A percentile compares a stretch with the other conserved stretches of the same genome.
Evolutionary conservation across 495 filamentous ascomycete species (phyloP).

Genomic region (Lasiosphaeria ovina): DNA sequence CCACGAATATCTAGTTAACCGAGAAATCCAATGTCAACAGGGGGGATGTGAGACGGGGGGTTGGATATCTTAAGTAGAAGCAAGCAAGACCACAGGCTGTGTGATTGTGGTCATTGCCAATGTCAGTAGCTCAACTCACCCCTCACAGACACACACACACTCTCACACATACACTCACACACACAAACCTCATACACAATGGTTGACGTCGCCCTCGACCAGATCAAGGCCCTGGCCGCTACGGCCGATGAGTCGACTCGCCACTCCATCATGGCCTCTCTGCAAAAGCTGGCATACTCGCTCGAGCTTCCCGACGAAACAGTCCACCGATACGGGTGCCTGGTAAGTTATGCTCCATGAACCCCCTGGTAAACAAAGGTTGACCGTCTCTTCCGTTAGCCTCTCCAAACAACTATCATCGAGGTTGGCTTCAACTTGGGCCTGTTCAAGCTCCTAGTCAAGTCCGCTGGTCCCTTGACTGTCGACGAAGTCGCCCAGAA

Average conservation of each 20-base stretch:
- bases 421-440: slow-evolving; percentile 20
- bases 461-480: slow-evolving; percentile 1
- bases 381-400: slow-evolving; percentile 20
- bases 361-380: too few relatives aligned
- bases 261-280: slow-evolving; percentile 2
- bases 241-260: slow-evolving; percentile 3
- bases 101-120: too few relatives aligned
- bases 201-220: neutral
- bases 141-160: too few relatives aligned
- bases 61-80: too few relatives aligned
- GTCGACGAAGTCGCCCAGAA: slow-evolving; percentile 1
- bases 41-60: too few relatives aligned
- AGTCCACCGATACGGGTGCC: slow-evolving; percentile 7
- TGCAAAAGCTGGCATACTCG: slow-evolving; percentile 11
- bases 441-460: slow-evolving; percentile 28
- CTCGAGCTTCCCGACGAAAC: slow-evolving; percentile 10
- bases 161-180: too few relatives aligned
- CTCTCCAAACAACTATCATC: neutral
- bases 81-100: too few relatives aligned
- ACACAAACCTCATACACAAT: too few relatives aligned
- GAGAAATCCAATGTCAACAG: too few relatives aligned
- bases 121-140: too few relatives aligned
- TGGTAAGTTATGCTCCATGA: too few relatives aligned
- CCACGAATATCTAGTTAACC: too few relatives aligned
- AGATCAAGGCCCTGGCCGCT: neutral